phyloP scores from a whole-genome alignment of 306 rosid genomes.

The Arachis stenosperma region DNA sequence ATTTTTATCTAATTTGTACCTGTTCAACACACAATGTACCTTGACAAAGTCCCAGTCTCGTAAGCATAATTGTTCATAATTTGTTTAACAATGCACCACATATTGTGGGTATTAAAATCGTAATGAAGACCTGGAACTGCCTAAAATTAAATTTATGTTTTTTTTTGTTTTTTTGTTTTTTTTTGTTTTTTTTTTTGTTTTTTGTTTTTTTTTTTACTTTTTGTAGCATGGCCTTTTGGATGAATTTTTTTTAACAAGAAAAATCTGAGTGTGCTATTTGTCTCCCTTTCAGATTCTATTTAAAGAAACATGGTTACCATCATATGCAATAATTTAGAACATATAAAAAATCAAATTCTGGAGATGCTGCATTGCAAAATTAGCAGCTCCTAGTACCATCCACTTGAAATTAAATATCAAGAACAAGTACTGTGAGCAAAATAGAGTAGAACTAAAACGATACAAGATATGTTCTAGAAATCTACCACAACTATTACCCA shows the following conservation, averaged over 20 bases:
- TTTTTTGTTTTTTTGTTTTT: too few species aligned
- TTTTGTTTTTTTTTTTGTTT: not conserved
- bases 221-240: conserved; percentile 10
- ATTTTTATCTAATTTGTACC: conserved; percentile 7
- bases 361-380: not conserved
- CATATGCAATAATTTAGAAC: conserved; percentile 6
- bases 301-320: not conserved
- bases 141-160: not conserved
- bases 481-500: conserved; percentile 14
- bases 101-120: conserved; percentile 6
- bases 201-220: too few species aligned
- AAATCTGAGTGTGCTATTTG: not conserved
- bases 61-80: not conserved
- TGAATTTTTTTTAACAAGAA: not conserved
- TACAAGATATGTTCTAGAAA: conserved; percentile 17
- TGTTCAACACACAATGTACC: not conserved
- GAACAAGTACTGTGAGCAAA: not conserved
- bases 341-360: not conserved
- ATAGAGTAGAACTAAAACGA: conserved; percentile 5
- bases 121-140: conserved; percentile 22
- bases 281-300: not conserved
- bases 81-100: not conserved
- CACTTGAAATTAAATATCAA: conserved; percentile 16
- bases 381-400: conserved; percentile 19
- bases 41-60: conserved; percentile 10